Evolutionary conservation across 169 alveolate species (phyloP), one percentile per base, ranked within the genome.

Genomic region (Theileria parva): DNA sequence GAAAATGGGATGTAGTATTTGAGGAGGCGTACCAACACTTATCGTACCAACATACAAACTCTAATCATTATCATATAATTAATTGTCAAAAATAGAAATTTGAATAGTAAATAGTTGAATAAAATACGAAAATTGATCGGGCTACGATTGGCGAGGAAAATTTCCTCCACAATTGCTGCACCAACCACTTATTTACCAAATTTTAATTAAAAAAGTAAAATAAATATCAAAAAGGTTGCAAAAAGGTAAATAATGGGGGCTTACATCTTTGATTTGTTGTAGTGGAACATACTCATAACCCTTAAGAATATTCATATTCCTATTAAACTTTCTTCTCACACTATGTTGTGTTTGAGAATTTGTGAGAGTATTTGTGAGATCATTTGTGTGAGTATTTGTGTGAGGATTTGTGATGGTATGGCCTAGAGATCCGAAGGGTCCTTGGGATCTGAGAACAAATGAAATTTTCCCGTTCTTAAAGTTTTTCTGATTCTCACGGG

Each of bases 11-110:
- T 91, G 92, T 13, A 92, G 48, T 23, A 67, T 79, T 64, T 92
- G 95, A 25, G 92, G 92, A 13, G 96, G 96, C 0, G 88, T 85
- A 12, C 96, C 96, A 6, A 92, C 83, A 65, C 57, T 48, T 60
- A 89, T 78, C 28, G 79, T 72, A 21, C 94, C 94, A n/a, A 86
- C 81, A 60, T 86, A 89, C 9, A 83, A 87, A 50, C 92, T 86
- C 88, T 90, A 89, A 27, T 32, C 37, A 32, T n/a, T n/a, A n/a
- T n/a, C n/a, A n/a, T n/a, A n/a, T 6, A 37, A 37, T 6, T 37
- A 37, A 37, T 37, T 37, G 48, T 37, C 13, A 13, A 30, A 19
- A 63, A 19, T 27, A 19, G 9, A 4, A 7, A 5, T 0, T 23
- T 30, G 3, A 61, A 27, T n/a, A 23, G 21, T 19, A 28, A 7